Conservation (phyloP, 2,329 filamentous ascomycete species). For the Colletotrichum siamense region DNA sequence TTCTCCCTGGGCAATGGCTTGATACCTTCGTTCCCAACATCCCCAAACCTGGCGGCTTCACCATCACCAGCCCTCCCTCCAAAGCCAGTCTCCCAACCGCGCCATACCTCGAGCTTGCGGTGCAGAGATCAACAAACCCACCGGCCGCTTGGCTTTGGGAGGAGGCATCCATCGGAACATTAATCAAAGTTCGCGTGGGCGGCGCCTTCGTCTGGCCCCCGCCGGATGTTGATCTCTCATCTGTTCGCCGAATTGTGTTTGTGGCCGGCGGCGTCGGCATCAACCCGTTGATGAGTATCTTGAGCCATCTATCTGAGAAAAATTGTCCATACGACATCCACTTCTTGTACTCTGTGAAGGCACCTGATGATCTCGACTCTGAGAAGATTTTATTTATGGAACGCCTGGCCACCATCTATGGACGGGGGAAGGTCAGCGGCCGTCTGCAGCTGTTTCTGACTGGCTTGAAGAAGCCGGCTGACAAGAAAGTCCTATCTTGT, state of each 20-base stretch:
- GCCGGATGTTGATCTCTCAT: constrained; percentile 43
- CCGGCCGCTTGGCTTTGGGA: constrained; percentile 79
- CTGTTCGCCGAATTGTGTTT: constrained; percentile 69
- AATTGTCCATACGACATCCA: constrained; percentile 45
- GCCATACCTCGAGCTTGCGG: constrained; percentile 76
- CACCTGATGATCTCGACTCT: constrained; percentile 30
- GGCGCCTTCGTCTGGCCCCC: constrained; percentile 81
- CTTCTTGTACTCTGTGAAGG: constrained; percentile 67
- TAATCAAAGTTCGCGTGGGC: constrained; percentile 74
- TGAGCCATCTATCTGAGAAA: constrained; percentile 62
- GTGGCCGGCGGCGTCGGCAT: constrained; percentile 84
- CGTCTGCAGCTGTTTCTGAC: constrained; percentile 55
- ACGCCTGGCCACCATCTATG: constrained; percentile 49
- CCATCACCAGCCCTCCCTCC: constrained; percentile 78
- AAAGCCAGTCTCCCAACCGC: constrained; percentile 39
- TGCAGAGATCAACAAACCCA: constrained; percentile 75
- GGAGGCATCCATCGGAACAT: constrained; percentile 46
- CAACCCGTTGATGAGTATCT: constrained; percentile 80
- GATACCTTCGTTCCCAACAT: constrained; percentile 78
- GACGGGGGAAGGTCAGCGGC: constrained; percentile 40
- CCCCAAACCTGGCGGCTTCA: constrained; percentile 81
- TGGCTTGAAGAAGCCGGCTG: constrained; percentile 8
- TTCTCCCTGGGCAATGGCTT: constrained; percentile 86
- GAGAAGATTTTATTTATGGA: constrained; percentile 56
- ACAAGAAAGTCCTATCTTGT: not conserved